Conservation (phyloP, 345 rosid genomes). For the Kernera saxatilis region DNA sequence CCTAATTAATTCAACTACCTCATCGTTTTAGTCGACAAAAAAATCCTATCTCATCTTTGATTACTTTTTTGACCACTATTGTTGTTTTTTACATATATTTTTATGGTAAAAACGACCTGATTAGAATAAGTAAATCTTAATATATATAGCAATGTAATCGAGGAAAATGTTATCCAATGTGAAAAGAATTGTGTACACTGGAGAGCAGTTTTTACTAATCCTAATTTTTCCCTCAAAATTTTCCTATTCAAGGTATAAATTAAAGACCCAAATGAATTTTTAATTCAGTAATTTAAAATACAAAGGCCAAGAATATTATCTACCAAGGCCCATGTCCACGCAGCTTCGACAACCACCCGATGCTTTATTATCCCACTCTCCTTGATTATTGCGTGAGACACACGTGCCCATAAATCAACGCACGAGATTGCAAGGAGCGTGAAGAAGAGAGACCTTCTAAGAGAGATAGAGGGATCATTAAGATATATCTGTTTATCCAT, state of each 20-base stretch:
- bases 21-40: background rate
- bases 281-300: background rate
- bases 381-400: background rate
- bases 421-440: background rate
- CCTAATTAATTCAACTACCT: background rate
- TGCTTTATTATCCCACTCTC: conserved; percentile 8
- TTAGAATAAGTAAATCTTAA: background rate
- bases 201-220: background rate
- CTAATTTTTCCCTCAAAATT: background rate
- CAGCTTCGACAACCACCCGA: background rate
- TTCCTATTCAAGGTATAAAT: background rate
- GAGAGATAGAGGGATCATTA: background rate
- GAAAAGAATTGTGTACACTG: background rate
- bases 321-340: conserved; percentile 6
- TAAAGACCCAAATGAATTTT: background rate
- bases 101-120: background rate
- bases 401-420: background rate
- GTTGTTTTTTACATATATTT: background rate
- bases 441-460: background rate
- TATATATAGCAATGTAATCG: background rate
- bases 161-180: background rate
- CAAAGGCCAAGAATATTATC: background rate
- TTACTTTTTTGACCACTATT: background rate
- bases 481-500: conserved; percentile 3
- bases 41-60: background rate